phyloP scores from a whole-genome alignment of 2,329 filamentous ascomycete species.

The Colletotrichum agaves region DNA sequence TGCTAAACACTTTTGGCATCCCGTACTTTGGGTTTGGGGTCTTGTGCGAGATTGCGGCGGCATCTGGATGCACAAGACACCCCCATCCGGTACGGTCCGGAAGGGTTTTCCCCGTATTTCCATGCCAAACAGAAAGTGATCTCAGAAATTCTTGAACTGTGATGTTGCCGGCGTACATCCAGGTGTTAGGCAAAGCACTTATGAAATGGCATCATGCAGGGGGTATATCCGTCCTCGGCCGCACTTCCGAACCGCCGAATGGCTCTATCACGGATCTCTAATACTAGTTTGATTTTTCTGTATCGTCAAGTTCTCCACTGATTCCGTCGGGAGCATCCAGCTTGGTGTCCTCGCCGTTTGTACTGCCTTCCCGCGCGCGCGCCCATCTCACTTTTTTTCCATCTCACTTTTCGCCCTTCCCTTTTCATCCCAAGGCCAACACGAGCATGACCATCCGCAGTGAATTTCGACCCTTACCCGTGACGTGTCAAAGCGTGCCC shows the following conservation, averaged over 20 bases:
- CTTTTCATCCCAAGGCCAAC: not conserved
- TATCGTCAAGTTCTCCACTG: not conserved
- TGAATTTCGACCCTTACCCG: not conserved
- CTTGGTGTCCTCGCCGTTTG: conserved; percentile 20
- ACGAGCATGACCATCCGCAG: not conserved
- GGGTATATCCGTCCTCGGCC: not conserved
- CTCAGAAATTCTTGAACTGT: not conserved
- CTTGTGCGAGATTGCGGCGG: not conserved
- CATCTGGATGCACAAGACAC: not conserved
- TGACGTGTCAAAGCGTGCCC: conserved; percentile 6
- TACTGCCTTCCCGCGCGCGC: not conserved
- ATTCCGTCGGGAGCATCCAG: not conserved
- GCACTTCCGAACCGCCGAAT: not conserved
- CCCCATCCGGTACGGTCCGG: conserved; percentile 5
- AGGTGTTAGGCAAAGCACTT: not conserved
- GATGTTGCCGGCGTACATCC: not conserved
- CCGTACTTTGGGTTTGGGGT: not conserved
- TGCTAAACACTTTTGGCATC: not conserved
- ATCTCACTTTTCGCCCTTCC: not conserved
- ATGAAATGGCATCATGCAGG: not conserved
- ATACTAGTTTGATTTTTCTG: not conserved
- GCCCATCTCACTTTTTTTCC: not conserved
- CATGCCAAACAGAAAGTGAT: conserved; percentile 10
- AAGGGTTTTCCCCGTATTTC: not conserved
- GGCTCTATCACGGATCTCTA: not conserved